Base-by-base conservation (phyloP, 257 asterid genomes). In the Ajuga chamaepitys region DNA sequence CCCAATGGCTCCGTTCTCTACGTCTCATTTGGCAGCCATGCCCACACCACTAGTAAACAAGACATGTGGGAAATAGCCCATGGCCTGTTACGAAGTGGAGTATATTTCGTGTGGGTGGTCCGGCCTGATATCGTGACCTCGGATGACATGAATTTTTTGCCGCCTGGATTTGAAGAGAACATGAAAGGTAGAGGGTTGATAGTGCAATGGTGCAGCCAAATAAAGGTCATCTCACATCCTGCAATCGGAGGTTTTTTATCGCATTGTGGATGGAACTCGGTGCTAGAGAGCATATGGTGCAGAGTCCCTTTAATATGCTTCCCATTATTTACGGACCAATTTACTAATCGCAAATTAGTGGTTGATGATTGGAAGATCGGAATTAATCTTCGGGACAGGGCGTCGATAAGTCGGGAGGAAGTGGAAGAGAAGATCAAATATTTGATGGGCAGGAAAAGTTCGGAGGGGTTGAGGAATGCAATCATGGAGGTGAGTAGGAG, bases 191-290 rank as follows among this genome's bases (percentile, higher is more conserved):
- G 75, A 11, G 91, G 95, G 0, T 0, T 86, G 62, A 78, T 88
- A 1, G 85, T 88, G 74, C 84, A 78, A 0, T 84, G 91, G 96
- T 82, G 91, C 63, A 57, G 77, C 55, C 91, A 88, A 37, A 82
- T 77, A 18, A 81, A 78, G 62, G 96, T 84, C 50, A 54, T 88
- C 0, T 82, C 86, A 0, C 96, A 88, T 7, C 88, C 81, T 0
- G 83, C 95, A 0, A 58, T 82, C 0, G 95, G 96, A 0, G 89
- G 89, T 2, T 88, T 86, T 26, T 5, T 88, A 55, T 82, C 91
- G n/a, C 96, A 86, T 1, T 84, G 91, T 9, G 95, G 96, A 9
- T 88, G 96, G 95, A 88, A 86, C 34, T 88, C 91, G 25, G 81
- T 80, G 0, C 47, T 88, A 59, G 95, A 86, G 16, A 86, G 96